Evolutionary conservation across 371 early-diverging fungal species (phyloP), one percentile per base, ranked within the genome.

Genomic region (Apophysomyces trapeziformis): DNA sequence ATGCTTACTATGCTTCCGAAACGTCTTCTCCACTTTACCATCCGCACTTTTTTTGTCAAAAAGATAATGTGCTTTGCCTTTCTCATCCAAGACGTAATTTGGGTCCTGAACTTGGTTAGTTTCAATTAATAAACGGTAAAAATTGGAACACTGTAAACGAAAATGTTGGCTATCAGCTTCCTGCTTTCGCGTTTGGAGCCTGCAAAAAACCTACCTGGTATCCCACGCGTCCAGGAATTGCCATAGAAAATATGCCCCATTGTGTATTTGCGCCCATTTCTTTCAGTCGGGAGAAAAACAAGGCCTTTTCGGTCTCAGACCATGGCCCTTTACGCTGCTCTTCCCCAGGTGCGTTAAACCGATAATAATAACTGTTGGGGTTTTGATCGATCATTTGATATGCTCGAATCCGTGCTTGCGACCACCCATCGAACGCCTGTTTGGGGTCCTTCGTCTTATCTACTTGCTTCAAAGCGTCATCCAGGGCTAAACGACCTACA

Each of bases 271-370:
- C 93, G 9, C 96, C 96, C 18, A 93, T 82, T 69, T 95, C 95
- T 36, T 73, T 74, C 58, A 96, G 73, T 41, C 95, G 85, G 32
- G 86, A 75, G 66, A 92, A 87, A 74, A 96, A 96, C 50, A 94
- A 71, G 65, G 86, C 81, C 66, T 91, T 88, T 75, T 96, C 96
- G 50, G 87, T 89, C 77, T 83, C 77, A 11, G 90, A 89, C 96
- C 96, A 96, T 58, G 84, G 87, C 4, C 96, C 95, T 63, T 90
- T 93, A 38, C 90, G 85, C 68, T 96, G 96, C 62, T 89, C 89
- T 74, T 96, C 95, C 12, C 95, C 95, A 0, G 96, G 96, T 0
- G 94, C 96, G 74, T 96, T 96, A 76, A 96, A 96, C 9, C 96
- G 88, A 73, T 96, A 96, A 70, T 96, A 96, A 71, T 96, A 96